Percentiles rank a stretch among this genome's conserved stretches.
Evolutionary conservation across 2,329 filamentous ascomycete genomes (phyloP).

Genomic region (Tolypocladium pustulatum): DNA sequence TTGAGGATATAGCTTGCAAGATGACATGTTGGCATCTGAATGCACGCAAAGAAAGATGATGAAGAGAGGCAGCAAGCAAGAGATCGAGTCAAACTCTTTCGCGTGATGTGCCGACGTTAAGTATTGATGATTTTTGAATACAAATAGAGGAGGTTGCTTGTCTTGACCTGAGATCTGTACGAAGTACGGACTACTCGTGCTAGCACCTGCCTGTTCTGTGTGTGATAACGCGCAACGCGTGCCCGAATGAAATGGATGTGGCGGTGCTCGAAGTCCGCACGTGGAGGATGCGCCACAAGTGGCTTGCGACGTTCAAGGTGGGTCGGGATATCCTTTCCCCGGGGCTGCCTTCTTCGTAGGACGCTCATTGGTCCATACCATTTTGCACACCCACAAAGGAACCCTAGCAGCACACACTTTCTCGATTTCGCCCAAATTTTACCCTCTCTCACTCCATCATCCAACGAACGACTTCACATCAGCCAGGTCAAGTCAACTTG

Average conservation of each 20-base stretch:
- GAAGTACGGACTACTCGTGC: too few relatives aligned
- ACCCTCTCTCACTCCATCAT: constrained; percentile 17
- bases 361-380: constrained; percentile 21
- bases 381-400: constrained; percentile 14
- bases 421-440: constrained; percentile 26
- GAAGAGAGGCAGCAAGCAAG: not conserved
- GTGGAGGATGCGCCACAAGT: not conserved
- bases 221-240: not conserved
- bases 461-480: constrained; percentile 22
- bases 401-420: constrained; percentile 33
- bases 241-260: not conserved
- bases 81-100: not conserved
- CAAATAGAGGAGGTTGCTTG: not conserved
- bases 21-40: constrained; percentile 17
- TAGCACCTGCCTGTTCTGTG: not conserved
- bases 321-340: constrained; percentile 13
- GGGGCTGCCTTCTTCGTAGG: not conserved
- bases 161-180: not conserved
- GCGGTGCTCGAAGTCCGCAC: not conserved
- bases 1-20: constrained; percentile 30
- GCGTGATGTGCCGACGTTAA: not conserved
- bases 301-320: not conserved
- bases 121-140: not conserved
- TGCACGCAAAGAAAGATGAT: not conserved
- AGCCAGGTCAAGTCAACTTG: constrained; percentile 33